These are phyloP conservation scores for Castanopsis chinensis DNA, from an alignment of 306 rosid species.

Conservation along the genomic window DNA sequence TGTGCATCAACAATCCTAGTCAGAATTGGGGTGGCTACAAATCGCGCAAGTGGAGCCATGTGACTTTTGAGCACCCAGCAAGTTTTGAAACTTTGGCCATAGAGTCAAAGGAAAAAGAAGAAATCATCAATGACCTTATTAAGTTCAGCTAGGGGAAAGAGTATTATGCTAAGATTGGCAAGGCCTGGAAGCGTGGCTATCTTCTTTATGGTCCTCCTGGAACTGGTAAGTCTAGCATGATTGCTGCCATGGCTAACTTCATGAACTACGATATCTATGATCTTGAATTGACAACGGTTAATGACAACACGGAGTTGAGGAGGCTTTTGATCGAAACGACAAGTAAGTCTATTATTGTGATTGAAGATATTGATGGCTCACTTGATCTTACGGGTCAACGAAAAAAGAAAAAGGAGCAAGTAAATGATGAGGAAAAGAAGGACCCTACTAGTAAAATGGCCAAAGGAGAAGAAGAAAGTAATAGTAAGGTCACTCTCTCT, in stretches of 20 bases:
- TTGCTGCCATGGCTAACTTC: too few species aligned
- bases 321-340: constrained; percentile 36
- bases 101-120: too few species aligned
- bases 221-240: too few species aligned
- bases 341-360: constrained; percentile 38
- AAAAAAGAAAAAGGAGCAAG: too few species aligned
- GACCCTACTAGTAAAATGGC: too few species aligned
- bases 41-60: too few species aligned
- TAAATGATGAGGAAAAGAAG: too few species aligned
- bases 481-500: constrained; percentile 24
- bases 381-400: constrained; percentile 42
- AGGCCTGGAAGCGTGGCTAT: constrained; percentile 51
- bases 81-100: too few species aligned
- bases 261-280: constrained; percentile 36
- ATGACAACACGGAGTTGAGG: constrained; percentile 38
- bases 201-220: constrained; percentile 13
- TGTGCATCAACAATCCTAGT: background rate
- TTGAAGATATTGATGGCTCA: constrained; percentile 50
- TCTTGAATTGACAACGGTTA: constrained; percentile 37
- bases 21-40: background rate
- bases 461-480: too few species aligned
- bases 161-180: constrained; percentile 37
- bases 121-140: too few species aligned
- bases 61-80: too few species aligned
- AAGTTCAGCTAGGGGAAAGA: constrained; percentile 20